These are phyloP conservation scores for Retiboletus flavoniger DNA, from an alignment of 1,284 basidiomycete genomes.

Conservation along the genomic window DNA sequence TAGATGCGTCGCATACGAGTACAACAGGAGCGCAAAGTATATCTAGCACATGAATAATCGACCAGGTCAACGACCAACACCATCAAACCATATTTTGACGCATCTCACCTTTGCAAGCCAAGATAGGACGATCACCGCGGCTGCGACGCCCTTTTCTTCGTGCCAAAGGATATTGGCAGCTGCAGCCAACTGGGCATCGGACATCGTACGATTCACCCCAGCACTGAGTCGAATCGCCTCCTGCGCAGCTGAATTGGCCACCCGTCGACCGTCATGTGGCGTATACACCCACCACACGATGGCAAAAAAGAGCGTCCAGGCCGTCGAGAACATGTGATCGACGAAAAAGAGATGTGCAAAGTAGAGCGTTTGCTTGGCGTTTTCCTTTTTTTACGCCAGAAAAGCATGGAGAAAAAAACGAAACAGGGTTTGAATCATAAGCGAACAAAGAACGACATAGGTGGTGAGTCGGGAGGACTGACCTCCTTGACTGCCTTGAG, in stretches of 20 bases:
- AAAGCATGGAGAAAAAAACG: not conserved
- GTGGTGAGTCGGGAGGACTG: constrained; percentile 24
- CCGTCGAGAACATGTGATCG: constrained; percentile 90
- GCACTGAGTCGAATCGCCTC: constrained; percentile 71
- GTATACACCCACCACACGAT: constrained; percentile 88
- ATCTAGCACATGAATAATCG: constrained; percentile 51
- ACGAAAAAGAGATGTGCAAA: constrained; percentile 92
- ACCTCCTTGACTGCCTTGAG: constrained; percentile 83
- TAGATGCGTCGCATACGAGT: constrained; percentile 93
- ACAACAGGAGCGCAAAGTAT: constrained; percentile 89
- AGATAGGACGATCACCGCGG: constrained; percentile 73
- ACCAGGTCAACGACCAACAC: constrained; percentile 6
- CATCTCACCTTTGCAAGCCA: constrained; percentile 85
- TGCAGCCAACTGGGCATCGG: constrained; percentile 59
- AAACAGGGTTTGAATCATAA: constrained; percentile 3
- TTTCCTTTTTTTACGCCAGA: constrained; percentile 59
- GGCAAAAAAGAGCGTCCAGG: constrained; percentile 90
- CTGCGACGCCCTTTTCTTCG: constrained; percentile 83
- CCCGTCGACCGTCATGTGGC: constrained; percentile 84
- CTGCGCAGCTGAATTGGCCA: constrained; percentile 83
- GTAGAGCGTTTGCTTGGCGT: constrained; percentile 78
- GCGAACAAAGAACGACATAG: not conserved
- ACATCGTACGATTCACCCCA: constrained; percentile 51
- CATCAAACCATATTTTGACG: not conserved
- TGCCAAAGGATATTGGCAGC: constrained; percentile 87